Evolutionary conservation across 192 early-diverging fungal species (phyloP).

Genomic region (Entrophospora sp.): DNA sequence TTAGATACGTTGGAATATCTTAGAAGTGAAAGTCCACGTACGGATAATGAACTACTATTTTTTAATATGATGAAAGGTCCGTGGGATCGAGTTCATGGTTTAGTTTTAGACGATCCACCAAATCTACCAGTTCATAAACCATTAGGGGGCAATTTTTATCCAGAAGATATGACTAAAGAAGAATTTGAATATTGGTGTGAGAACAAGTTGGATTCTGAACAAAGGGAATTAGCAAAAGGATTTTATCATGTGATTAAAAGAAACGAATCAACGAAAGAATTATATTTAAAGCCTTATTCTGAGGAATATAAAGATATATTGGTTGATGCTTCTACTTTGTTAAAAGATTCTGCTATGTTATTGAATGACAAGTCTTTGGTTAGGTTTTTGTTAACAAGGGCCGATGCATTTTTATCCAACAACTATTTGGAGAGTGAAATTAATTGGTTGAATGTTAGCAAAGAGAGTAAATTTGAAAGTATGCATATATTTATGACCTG

Average conservation of each 20-base stretch:
- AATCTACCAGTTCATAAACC: slow-evolving; percentile 34
- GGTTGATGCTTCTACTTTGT: slow-evolving; percentile 37
- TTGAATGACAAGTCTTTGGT: slow-evolving; percentile 48
- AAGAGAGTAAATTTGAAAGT: slow-evolving; percentile 28
- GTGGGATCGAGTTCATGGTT: slow-evolving; percentile 44
- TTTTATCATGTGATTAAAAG: slow-evolving; percentile 57
- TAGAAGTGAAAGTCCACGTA: slow-evolving; percentile 20
- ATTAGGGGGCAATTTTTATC: slow-evolving; percentile 58
- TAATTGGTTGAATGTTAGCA: slow-evolving; percentile 58
- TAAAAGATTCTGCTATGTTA: slow-evolving; percentile 48
- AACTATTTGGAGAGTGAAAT: slow-evolving; percentile 59
- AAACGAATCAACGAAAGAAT: slow-evolving; percentile 22
- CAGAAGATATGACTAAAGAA: slow-evolving; percentile 55
- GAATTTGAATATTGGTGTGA: slow-evolving; percentile 52
- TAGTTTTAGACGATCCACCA: slow-evolving; percentile 5
- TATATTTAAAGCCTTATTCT: slow-evolving; percentile 45
- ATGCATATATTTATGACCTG: too few relatives aligned
- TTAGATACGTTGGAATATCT: slow-evolving; percentile 43
- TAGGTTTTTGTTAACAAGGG: slow-evolving; percentile 49
- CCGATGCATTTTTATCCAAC: slow-evolving; percentile 49
- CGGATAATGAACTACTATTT: slow-evolving; percentile 32
- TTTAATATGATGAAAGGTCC: slow-evolving; percentile 62
- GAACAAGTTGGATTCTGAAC: slow-evolving; percentile 35
- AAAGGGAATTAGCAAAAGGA: slow-evolving; percentile 47
- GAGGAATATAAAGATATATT: slow-evolving; percentile 50